Evolutionary conservation across 2,329 filamentous ascomycete species (phyloP), one percentile per base, ranked within the genome.

Genomic region (Microdochium paspali): DNA sequence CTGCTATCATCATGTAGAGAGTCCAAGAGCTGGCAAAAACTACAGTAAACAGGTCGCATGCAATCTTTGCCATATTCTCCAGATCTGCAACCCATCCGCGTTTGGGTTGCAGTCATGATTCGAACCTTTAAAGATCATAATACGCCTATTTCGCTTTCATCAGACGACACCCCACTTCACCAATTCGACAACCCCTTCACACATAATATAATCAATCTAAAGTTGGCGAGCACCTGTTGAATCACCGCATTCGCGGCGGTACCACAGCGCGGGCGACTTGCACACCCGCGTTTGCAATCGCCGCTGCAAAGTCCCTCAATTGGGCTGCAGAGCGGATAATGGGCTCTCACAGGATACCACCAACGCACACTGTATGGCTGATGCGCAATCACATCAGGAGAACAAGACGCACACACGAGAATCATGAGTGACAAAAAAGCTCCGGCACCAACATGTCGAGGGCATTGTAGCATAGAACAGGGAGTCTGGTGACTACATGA

Each of bases 1-100:
- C 80, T 23, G 79, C 80, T 51, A 83, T 84, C 55, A 84, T 84
- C 62, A 84, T 84, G 80, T 84, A 74, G 42, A 25, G 23, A 26
- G 42, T 26, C 23, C 24, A 26, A 24, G 23, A 44, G 23, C 42
- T 26, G 24, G 24, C 42, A 25, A 21, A n/a, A 7, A 13, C 42
- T 44, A 26, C 23, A 15, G 6, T 25, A 44, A 15, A 15, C 10
- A 44, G 42, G 23, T 18, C 20, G 4, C 20, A 23, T n/a, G 24
- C 42, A 24, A 44, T 20, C 23, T 44, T 44, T 25, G 42, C 35
- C 35, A 21, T 21, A 20, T 40, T 10, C 4, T 21, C 20, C 35
- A 12, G 35, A 12, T 21, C 23, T 40, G 13, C 6, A 20, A n/a
- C 18, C 6, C 15, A 15, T 20, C 18, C 12, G 12, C 7, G 13